Evolutionary conservation across 176 grass and related monocot species (phyloP).

Genomic region (Oryza nivara): DNA sequence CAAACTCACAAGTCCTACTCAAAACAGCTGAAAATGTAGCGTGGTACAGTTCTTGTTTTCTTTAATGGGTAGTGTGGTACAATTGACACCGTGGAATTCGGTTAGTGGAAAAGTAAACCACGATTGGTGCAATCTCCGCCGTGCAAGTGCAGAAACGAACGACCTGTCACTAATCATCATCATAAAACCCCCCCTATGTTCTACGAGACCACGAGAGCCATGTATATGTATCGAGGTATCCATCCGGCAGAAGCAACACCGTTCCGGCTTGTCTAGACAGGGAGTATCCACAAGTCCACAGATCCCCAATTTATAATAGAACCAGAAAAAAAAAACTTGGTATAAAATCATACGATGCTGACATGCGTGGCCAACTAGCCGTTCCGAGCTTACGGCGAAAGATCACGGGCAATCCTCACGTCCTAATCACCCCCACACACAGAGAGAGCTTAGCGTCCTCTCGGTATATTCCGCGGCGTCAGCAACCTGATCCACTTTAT

Average conservation of each 20-base stretch:
- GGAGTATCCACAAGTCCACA: neutral
- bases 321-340: neutral
- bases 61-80: neutral
- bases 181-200: neutral
- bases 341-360: neutral
- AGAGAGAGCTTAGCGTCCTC: neutral
- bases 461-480: slow-evolving; percentile 10
- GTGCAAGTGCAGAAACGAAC: neutral
- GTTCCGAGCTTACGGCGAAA: neutral
- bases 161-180: neutral
- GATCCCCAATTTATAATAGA: neutral
- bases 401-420: too few species aligned
- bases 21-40: neutral
- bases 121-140: neutral
- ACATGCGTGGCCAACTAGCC: neutral
- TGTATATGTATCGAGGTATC: neutral
- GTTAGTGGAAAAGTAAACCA: neutral
- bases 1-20: neutral
- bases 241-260: neutral
- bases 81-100: neutral
- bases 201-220: neutral
- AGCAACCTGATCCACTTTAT: slow-evolving; percentile 6
- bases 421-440: too few species aligned
- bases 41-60: neutral
- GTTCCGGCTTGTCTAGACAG: neutral